phyloP scores from a whole-genome alignment of 768 basidiomycete species.

The Guyanaporus albipodus region DNA sequence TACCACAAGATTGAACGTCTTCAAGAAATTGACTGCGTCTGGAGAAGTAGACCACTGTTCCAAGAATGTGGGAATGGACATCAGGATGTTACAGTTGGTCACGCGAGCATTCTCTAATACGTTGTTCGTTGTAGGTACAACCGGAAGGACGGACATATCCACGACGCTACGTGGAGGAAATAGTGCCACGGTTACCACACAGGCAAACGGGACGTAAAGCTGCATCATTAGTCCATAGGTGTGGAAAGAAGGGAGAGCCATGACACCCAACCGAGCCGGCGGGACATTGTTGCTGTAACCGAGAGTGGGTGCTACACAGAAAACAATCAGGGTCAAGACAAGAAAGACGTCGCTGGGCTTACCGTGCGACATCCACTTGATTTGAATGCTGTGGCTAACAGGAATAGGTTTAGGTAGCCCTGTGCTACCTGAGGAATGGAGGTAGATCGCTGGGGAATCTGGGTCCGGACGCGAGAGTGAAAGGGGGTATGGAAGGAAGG shows the following conservation, averaged over 20 bases:
- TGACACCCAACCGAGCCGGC: slow-evolving; percentile 18
- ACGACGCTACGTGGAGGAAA: slow-evolving; percentile 28
- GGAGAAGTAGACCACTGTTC: slow-evolving; percentile 14
- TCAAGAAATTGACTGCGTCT: background rate
- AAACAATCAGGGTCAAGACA: too few species aligned
- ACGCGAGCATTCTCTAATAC: slow-evolving; percentile 11
- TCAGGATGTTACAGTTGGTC: slow-evolving; percentile 7
- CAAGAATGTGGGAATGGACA: slow-evolving; percentile 19
- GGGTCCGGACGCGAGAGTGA: slow-evolving; percentile 1
- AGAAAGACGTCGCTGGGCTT: too few species aligned
- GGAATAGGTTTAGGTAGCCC: slow-evolving; percentile 44
- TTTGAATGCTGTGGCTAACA: slow-evolving; percentile 28
- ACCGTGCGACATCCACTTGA: slow-evolving; percentile 36
- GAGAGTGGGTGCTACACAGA: background rate
- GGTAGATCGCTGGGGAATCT: slow-evolving; percentile 14
- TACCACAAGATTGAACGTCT: slow-evolving; percentile 1
- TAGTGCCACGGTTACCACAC: slow-evolving; percentile 23
- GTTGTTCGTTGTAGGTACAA: slow-evolving; percentile 16
- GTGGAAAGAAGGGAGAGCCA: slow-evolving; percentile 40
- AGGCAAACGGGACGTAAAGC: slow-evolving; percentile 31
- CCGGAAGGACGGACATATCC: slow-evolving; percentile 4
- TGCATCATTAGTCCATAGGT: slow-evolving; percentile 32
- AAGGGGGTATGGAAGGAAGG: slow-evolving; percentile 12
- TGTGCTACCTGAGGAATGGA: slow-evolving; percentile 36
- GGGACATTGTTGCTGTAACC: background rate